Evolutionary conservation across 1,284 basidiomycete genomes (phyloP), one percentile per base, ranked within the genome.

Genomic region (Cutaneotrichosporon sp.): DNA sequence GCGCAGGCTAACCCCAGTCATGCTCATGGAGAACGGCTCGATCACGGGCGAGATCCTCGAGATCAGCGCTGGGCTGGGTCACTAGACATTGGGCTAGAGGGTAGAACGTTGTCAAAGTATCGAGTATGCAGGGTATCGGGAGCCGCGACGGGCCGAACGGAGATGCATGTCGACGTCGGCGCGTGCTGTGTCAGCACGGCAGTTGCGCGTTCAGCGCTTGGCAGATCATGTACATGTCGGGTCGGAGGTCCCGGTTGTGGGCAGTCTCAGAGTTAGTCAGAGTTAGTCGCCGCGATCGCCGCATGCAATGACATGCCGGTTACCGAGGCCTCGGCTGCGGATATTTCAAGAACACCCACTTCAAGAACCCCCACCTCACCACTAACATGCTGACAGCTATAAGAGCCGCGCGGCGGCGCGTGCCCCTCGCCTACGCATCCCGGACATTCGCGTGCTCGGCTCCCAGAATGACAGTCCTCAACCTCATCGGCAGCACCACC

Each of bases 21-120:
- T 54, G 46, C 56, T 64, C 16, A 49, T 60, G 29, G 63, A 64
- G 63, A 64, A 64, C 47, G 43, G 49, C n/a, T 59, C 57, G 25
- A 59, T 63, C 18, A 63, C 61, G 57, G 61, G 61, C 33, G 57
- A 63, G 57, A 45, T 63, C 34, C 55, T 63, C 61, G 57, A 63
- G 47, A 58, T 63, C 57, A 59, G 57, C 53, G 38, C 54, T 24
- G 51, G 51, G 11, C 20, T 53, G 20, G 51, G 33, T 25, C 20
- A 53, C 27, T 20, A 33, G 50, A 31, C 16, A 22, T 3, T 22
- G n/a, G n/a, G 34, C n/a, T 25, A 18, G 38, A 42, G 34, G 16
- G 9, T 46, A 46, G 45, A 46, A 13, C 45, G 38, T 42, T 42
- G 38, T 6, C 18, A 42, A n/a, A 42, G 3, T 29, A 29, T n/a